phyloP scores from a whole-genome alignment of 129 eudicot genomes.

The Erigeron canadensis region DNA sequence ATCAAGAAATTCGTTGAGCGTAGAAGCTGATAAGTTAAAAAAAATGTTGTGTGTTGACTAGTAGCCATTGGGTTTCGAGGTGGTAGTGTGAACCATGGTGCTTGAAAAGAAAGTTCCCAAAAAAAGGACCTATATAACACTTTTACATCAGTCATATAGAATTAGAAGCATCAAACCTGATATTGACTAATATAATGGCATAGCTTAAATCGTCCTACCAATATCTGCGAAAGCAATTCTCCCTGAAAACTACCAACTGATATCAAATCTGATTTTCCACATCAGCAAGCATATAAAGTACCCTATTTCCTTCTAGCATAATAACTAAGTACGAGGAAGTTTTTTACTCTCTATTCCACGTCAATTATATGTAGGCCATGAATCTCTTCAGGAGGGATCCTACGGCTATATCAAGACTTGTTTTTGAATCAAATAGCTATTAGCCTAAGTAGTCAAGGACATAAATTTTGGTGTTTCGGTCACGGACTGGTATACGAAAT shows the following conservation, averaged over 20 bases:
- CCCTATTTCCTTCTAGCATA: neutral
- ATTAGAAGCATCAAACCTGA: constrained; percentile 8
- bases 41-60: neutral
- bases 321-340: neutral
- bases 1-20: neutral
- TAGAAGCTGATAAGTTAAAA: constrained; percentile 1
- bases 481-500: no score
- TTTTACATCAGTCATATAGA: neutral
- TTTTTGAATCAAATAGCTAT: neutral
- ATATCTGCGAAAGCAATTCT: constrained; percentile 6
- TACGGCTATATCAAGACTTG: neutral
- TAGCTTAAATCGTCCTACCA: neutral
- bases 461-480: no score
- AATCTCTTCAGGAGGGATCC: neutral
- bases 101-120: neutral
- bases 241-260: constrained; percentile 1
- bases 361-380: neutral
- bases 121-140: neutral
- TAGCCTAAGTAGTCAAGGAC: no score
- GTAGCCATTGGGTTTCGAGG: neutral
- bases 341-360: neutral
- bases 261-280: neutral
- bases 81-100: neutral
- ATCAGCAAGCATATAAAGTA: neutral
- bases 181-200: neutral